Percentiles rank a stretch among this genome's conserved stretches.
Evolutionary conservation across 768 basidiomycete species (phyloP).

Genomic region (Tulasnella sp.): DNA sequence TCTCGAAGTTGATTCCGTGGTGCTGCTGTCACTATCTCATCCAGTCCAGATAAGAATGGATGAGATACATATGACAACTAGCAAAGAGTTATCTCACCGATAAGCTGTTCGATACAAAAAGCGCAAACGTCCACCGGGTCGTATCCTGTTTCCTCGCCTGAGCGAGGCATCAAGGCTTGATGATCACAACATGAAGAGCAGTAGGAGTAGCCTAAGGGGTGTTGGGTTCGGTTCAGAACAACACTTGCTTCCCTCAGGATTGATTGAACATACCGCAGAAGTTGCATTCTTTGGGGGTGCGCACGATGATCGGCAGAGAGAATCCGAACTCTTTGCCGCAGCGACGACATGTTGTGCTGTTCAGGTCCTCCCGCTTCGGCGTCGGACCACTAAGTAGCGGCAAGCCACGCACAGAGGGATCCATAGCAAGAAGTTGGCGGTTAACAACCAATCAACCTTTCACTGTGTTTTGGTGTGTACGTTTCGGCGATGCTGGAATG

Average conservation of each 20-base stretch:
- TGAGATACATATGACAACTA: not conserved
- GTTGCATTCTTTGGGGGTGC: slow-evolving; percentile 7
- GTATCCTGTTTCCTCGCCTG: slow-evolving; percentile 12
- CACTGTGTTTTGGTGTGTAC: too few relatives aligned
- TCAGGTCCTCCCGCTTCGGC: slow-evolving; percentile 13
- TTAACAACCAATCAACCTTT: not conserved
- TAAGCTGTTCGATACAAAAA: slow-evolving; percentile 18
- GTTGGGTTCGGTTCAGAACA: too few relatives aligned
- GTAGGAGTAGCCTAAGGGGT: slow-evolving; percentile 15
- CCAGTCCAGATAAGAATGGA: not conserved
- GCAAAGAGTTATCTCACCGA: slow-evolving; percentile 1
- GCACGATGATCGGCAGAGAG: slow-evolving; percentile 6
- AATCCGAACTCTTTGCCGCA: slow-evolving; percentile 18
- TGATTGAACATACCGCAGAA: slow-evolving; percentile 20
- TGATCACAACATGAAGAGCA: slow-evolving; percentile 19
- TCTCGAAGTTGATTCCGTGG: slow-evolving; percentile 15
- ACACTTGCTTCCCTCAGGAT: too few relatives aligned
- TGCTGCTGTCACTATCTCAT: slow-evolving; percentile 16
- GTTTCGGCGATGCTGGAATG: too few relatives aligned
- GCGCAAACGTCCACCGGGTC: slow-evolving; percentile 18
- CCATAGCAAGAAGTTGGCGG: slow-evolving; percentile 8
- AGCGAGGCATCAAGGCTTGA: slow-evolving; percentile 17
- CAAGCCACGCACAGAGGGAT: slow-evolving; percentile 18
- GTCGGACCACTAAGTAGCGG: slow-evolving; percentile 19
- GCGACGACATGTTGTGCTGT: slow-evolving; percentile 13